Evolutionary conservation across 2,329 filamentous ascomycete species (phyloP), one percentile per base, ranked within the genome.

Genomic region (Alternaria viburni): DNA sequence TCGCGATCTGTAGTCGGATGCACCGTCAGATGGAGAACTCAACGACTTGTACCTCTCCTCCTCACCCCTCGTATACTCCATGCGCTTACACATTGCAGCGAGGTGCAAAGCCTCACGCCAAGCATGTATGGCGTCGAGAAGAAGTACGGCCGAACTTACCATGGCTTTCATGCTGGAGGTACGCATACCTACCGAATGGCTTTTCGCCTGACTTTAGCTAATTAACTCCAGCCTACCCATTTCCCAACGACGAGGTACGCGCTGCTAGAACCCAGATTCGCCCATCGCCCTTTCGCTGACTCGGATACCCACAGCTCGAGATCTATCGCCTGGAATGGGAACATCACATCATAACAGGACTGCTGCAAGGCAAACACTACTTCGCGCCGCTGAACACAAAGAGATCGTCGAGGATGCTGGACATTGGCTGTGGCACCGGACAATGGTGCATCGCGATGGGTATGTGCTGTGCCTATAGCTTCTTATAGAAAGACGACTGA

Each of bases 361-460:
- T 81, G 0, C 77, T 82, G 45, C 69, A 70, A 30, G 69, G 74
- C 9, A 71, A 71, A 17, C 77, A 77, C 41, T 77, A 73, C 64
- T 81, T 77, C 57, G 81, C 81, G 9, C 81, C 81, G 10, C 59
- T 81, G 58, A 69, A 62, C 50, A 26, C 50, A 23, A 62, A 70
- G 21, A 59, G 62, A 30, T 80, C 81, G 5, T 72, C 70, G 41
- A 76, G 71, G 49, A 77, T 82, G 52, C 65, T 82, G 21, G 81
- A 82, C 65, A 80, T 82, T 61, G 81, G 81, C 41, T 81, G 79
- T 9, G 81, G 81, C 25, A 81, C 79, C 5, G 81, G 81, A 6
- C 77, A 74, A 60, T 82, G 81, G 81, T 79, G 79, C 15, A 74
- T 79, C 46, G 77, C 82, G 54, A 81, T 82, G 72, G 81, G 80